Evolutionary conservation across 2,329 filamentous ascomycete genomes (phyloP), one percentile per base, ranked within the genome.

Genomic region (Cylindrodendrum hubeiense): DNA sequence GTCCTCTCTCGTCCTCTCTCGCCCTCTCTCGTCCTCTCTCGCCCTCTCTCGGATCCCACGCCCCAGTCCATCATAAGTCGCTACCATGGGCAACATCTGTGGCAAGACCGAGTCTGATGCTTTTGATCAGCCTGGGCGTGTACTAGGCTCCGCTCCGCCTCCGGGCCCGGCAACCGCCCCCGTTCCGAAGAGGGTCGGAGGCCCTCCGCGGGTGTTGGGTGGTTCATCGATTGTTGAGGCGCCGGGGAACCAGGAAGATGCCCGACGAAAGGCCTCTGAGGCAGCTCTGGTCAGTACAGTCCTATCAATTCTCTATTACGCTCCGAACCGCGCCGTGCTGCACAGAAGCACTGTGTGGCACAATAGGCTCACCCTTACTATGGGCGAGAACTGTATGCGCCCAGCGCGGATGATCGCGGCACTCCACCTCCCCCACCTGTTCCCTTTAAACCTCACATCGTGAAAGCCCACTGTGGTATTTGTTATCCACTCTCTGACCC

Each of bases 21-120:
- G n/a, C n/a, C n/a, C n/a, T n/a, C n/a, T n/a, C n/a, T n/a, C n/a
- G n/a, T n/a, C n/a, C 9, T 34, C 9, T 12, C 33, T 10, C 33
- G 5, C 5, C 33, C 24, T 19, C 39, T 24, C 34, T 21, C 22
- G 9, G n/a, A 54, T 37, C 22, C 4, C 10, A 22, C 26, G 8
- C 53, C 13, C 24, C 24, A 2, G n/a, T 26, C 3, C 33, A 10
- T 47, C 43, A 9, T 24, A 19, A 24, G 9, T 28, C 39, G 4
- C 43, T 46, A 60, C 64, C 69, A 97, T 98, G 95, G 95, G 95
- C 65, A 95, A 94, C 79, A 86, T 94, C 81, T 97, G 93, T 83
- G 93, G 93, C 77, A 94, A 93, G 79, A 86, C 93, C 90, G 79
- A 88, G 33, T 82, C 87, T 67, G 89, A 92, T 72, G 84, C 88